Base-by-base conservation (phyloP, 257 asterid genomes). In the Fraxinus cuspidata region DNA sequence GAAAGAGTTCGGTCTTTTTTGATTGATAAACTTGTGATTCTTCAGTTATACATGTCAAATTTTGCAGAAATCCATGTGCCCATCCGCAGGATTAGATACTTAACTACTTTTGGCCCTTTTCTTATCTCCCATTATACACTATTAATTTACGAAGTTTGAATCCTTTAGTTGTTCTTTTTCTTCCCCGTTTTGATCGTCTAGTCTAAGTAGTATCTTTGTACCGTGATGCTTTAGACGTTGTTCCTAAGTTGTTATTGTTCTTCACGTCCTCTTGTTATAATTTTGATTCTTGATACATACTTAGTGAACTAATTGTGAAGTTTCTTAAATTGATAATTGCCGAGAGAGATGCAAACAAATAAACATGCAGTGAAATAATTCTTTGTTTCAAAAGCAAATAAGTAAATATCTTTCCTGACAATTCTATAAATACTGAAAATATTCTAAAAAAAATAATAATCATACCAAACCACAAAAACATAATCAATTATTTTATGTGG, bases 11-110 rank as follows among this genome's bases (percentile, higher is more conserved):
- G 87, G 67, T 79, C 38, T 79, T 77, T 81, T 47, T 75, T 44
- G 37, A 63, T 64, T 81, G 88, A 84, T 79, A 71, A 75, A 31
- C 84, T 81, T 79, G 86, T 77, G 84, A 77, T 75, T 83, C 82
- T 68, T 83, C 49, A 53, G 58, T n/a, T 15, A 11, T 51, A 18
- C 9, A 53, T 23, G 34, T 60, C 32, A 27, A 63, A 25, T 9
- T 47, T 51, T 49, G 81, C 79, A 81, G 75, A 35, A 63, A 63
- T 10, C 35, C 32, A 63, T 63, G 69, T 63, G n/a, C 19, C n/a
- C 15, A 63, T 27, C 69, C 34, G 18, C 2, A 25, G 35, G 69
- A 63, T 18, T 51, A 23, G 49, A 11, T 63, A 47, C 56, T 47
- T 42, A 3, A 47, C n/a, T 47, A 47, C 18, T 3, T 58, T n/a